Evolutionary conservation across 768 basidiomycete species (phyloP).

Genomic region (Favolaschia claudopus): DNA sequence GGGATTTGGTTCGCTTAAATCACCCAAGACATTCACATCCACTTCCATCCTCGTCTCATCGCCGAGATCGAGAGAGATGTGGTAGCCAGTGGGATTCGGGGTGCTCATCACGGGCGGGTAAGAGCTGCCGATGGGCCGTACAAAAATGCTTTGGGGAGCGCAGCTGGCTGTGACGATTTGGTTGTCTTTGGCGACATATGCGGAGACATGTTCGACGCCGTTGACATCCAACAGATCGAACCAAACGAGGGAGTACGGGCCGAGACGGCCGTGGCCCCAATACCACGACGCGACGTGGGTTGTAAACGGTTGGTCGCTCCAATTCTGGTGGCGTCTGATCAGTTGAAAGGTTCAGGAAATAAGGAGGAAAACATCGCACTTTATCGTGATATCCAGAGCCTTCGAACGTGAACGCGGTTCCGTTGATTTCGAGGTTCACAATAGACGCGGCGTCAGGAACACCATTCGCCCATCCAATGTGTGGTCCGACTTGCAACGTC

Average conservation of each 20-base stretch:
- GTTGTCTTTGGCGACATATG: conserved; percentile 19
- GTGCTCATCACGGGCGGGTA: conserved; percentile 11
- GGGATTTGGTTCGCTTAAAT: background rate
- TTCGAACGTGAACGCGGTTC: conserved; percentile 11
- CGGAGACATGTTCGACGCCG: conserved; percentile 17
- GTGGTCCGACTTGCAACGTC: conserved; percentile 15
- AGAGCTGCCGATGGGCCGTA: background rate
- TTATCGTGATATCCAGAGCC: conserved; percentile 24
- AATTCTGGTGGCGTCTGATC: conserved; percentile 17
- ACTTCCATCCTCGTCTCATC: background rate
- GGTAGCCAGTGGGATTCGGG: conserved; percentile 3
- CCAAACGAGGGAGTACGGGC: conserved; percentile 30
- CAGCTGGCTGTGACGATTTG: conserved; percentile 16
- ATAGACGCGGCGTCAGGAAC: conserved; percentile 23
- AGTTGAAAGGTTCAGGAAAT: background rate
- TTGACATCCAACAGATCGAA: conserved; percentile 18
- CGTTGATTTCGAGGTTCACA: conserved; percentile 17
- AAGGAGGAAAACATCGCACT: background rate
- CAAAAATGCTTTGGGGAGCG: background rate
- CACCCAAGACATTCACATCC: background rate
- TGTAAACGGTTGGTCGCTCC: conserved; percentile 22
- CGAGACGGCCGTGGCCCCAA: conserved; percentile 30
- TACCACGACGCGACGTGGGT: conserved; percentile 21
- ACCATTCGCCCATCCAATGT: conserved; percentile 28
- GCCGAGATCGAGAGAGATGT: background rate